Evolutionary conservation across 208 protist genomes (phyloP), one percentile per base, ranked within the genome.

Genomic region (Tritrichomonas foetus): DNA sequence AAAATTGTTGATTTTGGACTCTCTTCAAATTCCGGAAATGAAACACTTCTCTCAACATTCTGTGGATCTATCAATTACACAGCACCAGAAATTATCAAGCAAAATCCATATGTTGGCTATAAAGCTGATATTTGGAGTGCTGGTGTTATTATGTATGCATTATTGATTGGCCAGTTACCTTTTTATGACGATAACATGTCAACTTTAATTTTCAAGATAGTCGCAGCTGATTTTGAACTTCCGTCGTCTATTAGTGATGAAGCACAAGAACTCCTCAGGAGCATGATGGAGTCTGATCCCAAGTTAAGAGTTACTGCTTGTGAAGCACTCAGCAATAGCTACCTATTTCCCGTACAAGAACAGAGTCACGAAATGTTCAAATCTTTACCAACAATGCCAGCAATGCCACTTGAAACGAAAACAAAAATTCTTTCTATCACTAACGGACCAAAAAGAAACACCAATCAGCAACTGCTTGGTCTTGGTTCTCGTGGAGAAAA

Each of bases 1-100:
- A 94, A 94, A 36, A 89, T 94, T 13, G 72, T 55, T 47, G 93
- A 94, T 66, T 94, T 94, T 36, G 93, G 93, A 61, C 49, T 94
- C 39, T 78, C 33, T 47, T 93, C 93, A 44, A 55, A 92, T 64
- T 53, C 25, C 20, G 93, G 36, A 92, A 94, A 66, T 72, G 14
- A 64, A 44, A 36, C 41, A 64, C 44, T 41, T 50, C 47, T 66
- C 22, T 66, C 84, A 36, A 94, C 93, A n/a, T 66, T 47, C 66
- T 94, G 93, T 41, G 93, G 93, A 25, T 93, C 93, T 61, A 64
- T 66, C 36, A 93, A 84, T 49, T 94, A 94, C 44, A 33, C 92
- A 92, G 93, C 93, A 22, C 93, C 93, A 41, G 93, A 94, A 69
- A 64, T 93, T 3, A 44, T 94, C 72, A 92, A 94, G 14, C 20